Evolutionary conservation across 2,329 filamentous ascomycete genomes (phyloP).

Genomic region (Verticillium longisporum): DNA sequence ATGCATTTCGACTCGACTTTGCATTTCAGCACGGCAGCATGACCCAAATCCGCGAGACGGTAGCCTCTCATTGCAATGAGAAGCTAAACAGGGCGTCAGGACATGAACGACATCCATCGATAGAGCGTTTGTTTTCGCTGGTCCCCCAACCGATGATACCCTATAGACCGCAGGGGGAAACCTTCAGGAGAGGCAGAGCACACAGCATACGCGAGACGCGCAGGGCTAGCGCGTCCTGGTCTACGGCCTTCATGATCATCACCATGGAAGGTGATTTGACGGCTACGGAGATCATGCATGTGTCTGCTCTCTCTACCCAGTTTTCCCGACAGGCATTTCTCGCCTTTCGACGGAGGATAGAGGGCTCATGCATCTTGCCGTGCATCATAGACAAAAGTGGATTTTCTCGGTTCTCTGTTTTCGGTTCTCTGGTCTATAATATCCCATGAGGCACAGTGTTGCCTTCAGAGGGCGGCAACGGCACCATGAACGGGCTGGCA

Average conservation of each 20-base stretch:
- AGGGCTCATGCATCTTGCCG: slow-evolving; percentile 28
- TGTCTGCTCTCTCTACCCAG: slow-evolving; percentile 27
- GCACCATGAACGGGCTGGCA: slow-evolving; percentile 14
- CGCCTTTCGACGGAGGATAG: slow-evolving; percentile 24
- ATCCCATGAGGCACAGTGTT: slow-evolving; percentile 16
- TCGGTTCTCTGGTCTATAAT: slow-evolving; percentile 34
- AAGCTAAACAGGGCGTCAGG: slow-evolving; percentile 25
- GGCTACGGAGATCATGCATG: slow-evolving; percentile 19
- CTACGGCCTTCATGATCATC: slow-evolving; percentile 1
- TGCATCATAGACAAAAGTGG: slow-evolving; percentile 56
- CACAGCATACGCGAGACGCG: slow-evolving; percentile 8
- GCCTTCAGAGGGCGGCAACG: slow-evolving; percentile 20
- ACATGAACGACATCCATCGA: slow-evolving; percentile 17
- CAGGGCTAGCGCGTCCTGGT: background rate
- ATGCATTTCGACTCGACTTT: slow-evolving; percentile 15
- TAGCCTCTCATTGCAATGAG: slow-evolving; percentile 20
- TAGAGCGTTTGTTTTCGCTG: slow-evolving; percentile 16
- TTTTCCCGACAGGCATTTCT: slow-evolving; percentile 25
- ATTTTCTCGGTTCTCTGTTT: slow-evolving; percentile 43
- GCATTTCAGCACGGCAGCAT: slow-evolving; percentile 24
- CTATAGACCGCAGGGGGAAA: slow-evolving; percentile 18
- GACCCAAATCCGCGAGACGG: slow-evolving; percentile 21
- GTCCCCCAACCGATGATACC: slow-evolving; percentile 18
- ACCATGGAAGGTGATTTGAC: slow-evolving; percentile 8
- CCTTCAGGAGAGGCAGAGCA: slow-evolving; percentile 16